Base-by-base conservation (phyloP, 768 basidiomycete species). In the Clitopilus passeckerianus region DNA sequence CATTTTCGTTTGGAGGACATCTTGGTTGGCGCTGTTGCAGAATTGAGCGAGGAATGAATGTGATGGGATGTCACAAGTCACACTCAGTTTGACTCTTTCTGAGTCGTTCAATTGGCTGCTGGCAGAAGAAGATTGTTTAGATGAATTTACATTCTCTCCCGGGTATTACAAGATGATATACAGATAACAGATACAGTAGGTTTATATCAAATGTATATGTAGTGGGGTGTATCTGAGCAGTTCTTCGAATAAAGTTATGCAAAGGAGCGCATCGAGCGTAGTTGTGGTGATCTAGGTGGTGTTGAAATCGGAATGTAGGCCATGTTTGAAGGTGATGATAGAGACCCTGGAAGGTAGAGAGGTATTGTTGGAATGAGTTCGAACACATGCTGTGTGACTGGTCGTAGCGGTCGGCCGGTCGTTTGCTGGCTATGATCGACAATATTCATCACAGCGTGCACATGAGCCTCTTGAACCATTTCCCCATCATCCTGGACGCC, bases 401-500 rank as follows among this genome's bases (percentile, higher is more conserved):
- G 79, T 9, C 86, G 79, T 24, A 71, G 65, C 23, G 69, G 65
- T 54, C 75, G 68, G 12, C 77, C 76, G 16, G 74, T 69, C 52
- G 78, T 67, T 37, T 74, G 77, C 5, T 70, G 64, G 0, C 82
- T 76, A 14, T 71, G 65, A 57, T 81, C 83, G 1, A 76, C 70
- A 1, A 84, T 78, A 50, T 86, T 88, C 86, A 91, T 90, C 30
- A 95, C 92, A 6, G 86, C 90, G 63, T 97, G 95, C 16, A 97
- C 85, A 37, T 86, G 84, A 2, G 93, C 85, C 60, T 95, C 93
- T 65, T 91, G 91, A 35, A 81, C 79, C 68, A 86, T 82, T 12
- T 78, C 84, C 70, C 69, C 90, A 73, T 74, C 72, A 23, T 66
- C 62, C 27, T 69, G 67, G 24, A 64, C 68, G 23, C 84, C 84